These are phyloP conservation scores for Suaeda aralocaspica DNA, from an alignment of 148 eudicot genomes.

Conservation along the genomic window DNA sequence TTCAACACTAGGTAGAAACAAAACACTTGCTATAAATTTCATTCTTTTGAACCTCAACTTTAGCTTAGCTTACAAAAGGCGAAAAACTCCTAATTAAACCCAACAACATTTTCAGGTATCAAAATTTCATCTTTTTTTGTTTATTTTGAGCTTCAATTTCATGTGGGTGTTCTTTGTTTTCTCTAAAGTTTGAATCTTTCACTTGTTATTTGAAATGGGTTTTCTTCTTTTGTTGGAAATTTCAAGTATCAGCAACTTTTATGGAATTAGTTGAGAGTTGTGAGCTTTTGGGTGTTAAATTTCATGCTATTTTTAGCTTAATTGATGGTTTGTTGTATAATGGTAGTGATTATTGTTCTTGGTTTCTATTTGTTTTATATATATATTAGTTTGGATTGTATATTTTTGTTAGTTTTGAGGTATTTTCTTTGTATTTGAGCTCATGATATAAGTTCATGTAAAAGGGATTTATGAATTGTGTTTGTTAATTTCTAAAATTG, in stretches of 20 bases:
- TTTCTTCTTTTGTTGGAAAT: not conserved
- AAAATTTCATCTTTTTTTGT: too few species aligned
- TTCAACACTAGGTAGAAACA: constrained; percentile 6
- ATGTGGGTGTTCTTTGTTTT: constrained; percentile 2
- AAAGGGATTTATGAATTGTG: not conserved
- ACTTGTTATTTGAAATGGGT: not conserved
- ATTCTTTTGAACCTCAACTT: constrained; percentile 4
- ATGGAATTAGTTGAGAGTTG: too few species aligned
- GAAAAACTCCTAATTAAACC: not conserved
- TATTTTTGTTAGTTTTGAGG: not conserved
- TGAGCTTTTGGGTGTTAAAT: not conserved
- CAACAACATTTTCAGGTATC: not conserved
- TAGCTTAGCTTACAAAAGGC: not conserved
- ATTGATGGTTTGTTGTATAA: too few species aligned
- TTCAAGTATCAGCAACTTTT: not conserved
- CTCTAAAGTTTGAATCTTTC: not conserved
- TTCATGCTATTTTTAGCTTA: too few species aligned
- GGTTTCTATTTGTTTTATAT: not conserved
- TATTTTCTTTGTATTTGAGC: not conserved
- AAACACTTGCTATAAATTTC: not conserved
- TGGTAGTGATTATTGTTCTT: constrained; percentile 3
- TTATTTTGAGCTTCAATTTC: too few species aligned
- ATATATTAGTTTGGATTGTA: not conserved
- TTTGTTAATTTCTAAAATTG: not conserved
- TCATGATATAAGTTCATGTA: not conserved